Percentiles rank a stretch among this genome's conserved stretches.
These are phyloP conservation scores for Aphanomyces invadans DNA, from an alignment of 352 stramenopile genomes.

Conservation along the genomic window DNA sequence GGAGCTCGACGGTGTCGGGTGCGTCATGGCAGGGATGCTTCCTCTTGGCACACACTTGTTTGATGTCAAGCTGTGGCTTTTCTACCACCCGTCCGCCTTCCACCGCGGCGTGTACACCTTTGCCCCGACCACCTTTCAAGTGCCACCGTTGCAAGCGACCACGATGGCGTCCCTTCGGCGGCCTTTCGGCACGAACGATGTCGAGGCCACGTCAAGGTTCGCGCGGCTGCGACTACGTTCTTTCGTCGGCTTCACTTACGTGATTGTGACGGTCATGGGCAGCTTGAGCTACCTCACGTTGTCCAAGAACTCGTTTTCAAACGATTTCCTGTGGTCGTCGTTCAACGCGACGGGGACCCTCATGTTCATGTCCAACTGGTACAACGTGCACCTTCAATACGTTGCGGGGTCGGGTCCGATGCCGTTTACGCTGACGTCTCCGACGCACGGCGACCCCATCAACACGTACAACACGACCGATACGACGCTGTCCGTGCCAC, in stretches of 20 bases:
- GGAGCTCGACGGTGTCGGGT: neutral
- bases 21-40: constrained; percentile 9
- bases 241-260: neutral
- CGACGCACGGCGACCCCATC: neutral
- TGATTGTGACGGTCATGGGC: neutral
- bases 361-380: constrained; percentile 6
- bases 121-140: neutral
- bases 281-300: neutral
- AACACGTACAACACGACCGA: neutral
- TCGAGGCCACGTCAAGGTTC: too few relatives aligned
- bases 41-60: neutral
- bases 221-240: neutral
- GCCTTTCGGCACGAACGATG: too few relatives aligned
- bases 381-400: neutral
- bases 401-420: neutral
- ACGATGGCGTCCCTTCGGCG: neutral
- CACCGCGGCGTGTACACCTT: neutral
- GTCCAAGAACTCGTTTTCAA: neutral
- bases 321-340: constrained; percentile 6
- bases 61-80: neutral
- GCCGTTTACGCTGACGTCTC: neutral
- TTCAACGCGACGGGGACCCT: constrained; percentile 4
- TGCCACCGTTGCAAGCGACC: too few relatives aligned
- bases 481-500: neutral
- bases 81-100: neutral